Evolutionary conservation across 805 yeast species (phyloP).

Genomic region (Hanseniaspora hatyaiensis): DNA sequence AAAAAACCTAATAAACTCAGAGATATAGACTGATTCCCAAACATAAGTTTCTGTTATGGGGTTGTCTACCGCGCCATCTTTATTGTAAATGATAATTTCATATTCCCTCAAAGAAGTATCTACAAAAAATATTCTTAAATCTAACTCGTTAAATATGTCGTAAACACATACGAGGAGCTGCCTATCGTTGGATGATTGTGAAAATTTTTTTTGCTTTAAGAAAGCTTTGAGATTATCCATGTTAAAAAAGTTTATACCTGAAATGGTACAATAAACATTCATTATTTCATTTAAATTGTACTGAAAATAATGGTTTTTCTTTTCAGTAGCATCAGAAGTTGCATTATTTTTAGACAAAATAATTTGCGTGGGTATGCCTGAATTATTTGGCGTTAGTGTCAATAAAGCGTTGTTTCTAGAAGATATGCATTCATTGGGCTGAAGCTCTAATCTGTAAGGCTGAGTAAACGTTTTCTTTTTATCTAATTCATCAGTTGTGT

Average conservation of each 20-base stretch:
- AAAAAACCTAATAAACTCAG: constrained; percentile 6
- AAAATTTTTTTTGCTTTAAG: background rate
- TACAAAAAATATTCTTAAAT: background rate
- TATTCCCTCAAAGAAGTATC: background rate
- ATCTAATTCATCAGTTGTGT: background rate
- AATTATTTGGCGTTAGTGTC: background rate
- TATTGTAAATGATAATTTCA: background rate
- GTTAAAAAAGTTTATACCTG: constrained; percentile 34
- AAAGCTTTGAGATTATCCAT: constrained; percentile 1
- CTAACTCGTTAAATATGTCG: background rate
- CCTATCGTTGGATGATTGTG: no score
- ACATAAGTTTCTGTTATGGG: background rate
- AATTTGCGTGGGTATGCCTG: background rate
- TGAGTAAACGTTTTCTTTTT: background rate
- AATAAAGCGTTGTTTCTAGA: background rate
- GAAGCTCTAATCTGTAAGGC: no score
- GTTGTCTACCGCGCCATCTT: background rate
- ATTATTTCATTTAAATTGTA: background rate
- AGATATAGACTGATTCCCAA: constrained; percentile 2
- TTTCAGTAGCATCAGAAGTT: background rate
- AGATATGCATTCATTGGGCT: background rate
- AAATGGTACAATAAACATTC: background rate
- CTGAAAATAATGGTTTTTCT: background rate
- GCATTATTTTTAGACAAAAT: background rate
- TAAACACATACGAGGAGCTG: background rate